phyloP scores from a whole-genome alignment of 805 yeast species.

The Yarrowia sp. region DNA sequence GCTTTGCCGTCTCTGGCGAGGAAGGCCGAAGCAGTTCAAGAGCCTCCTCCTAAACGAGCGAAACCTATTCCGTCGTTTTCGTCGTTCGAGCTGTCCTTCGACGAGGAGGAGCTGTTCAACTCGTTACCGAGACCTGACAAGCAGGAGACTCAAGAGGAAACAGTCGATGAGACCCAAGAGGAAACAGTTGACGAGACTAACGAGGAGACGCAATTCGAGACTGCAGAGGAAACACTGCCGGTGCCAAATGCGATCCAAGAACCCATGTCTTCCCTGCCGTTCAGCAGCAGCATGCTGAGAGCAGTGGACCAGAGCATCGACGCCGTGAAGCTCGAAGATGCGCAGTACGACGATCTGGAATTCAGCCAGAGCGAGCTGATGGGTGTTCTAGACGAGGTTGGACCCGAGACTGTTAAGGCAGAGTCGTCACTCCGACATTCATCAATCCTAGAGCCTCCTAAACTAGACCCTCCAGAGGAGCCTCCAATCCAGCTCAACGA shows the following conservation, averaged over 20 bases:
- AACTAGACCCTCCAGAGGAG: no score
- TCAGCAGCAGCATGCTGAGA: constrained; percentile 2
- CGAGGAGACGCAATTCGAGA: neutral
- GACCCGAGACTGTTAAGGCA: neutral
- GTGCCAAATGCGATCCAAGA: no score
- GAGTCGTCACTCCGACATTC: no score
- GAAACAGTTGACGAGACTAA: neutral
- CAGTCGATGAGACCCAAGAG: neutral
- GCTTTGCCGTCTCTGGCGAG: neutral
- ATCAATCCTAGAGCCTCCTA: no score
- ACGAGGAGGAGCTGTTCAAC: constrained; percentile 5
- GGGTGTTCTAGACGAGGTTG: neutral
- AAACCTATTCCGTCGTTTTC: constrained; percentile 8
- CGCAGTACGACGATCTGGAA: neutral
- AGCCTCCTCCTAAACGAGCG: neutral
- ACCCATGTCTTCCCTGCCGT: neutral
- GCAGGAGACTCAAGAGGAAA: neutral
- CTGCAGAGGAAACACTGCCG: neutral
- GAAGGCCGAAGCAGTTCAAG: neutral
- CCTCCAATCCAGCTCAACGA: neutral
- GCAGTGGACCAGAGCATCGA: constrained; percentile 14
- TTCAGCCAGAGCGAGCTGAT: neutral
- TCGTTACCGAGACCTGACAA: neutral
- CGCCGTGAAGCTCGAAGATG: neutral
- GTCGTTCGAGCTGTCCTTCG: constrained; percentile 4